phyloP scores from a whole-genome alignment of 495 filamentous ascomycete genomes.

The Penicillium steckii region DNA sequence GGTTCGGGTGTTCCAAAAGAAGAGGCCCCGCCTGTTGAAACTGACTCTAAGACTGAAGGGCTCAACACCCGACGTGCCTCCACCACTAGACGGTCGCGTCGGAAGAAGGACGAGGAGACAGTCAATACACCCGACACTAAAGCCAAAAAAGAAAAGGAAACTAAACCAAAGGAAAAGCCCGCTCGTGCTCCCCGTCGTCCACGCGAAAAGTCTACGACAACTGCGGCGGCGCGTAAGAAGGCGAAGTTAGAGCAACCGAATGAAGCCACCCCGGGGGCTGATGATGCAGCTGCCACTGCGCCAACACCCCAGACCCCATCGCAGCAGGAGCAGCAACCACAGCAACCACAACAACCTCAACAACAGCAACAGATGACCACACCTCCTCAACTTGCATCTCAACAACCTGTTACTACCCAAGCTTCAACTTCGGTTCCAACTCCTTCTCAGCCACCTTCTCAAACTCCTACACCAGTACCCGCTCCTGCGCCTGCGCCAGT shows the following conservation, averaged over 20 bases:
- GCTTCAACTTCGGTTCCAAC: background rate
- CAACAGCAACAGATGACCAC: background rate
- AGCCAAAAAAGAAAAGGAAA: conserved; percentile 31
- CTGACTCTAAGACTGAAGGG: conserved; percentile 13
- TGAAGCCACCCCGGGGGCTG: conserved; percentile 10
- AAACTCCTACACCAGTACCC: conserved; percentile 11
- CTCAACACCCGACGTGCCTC: conserved; percentile 31
- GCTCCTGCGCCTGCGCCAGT: conserved; percentile 1
- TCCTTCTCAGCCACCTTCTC: conserved; percentile 2
- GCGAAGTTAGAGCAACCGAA: conserved; percentile 42
- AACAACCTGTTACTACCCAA: background rate
- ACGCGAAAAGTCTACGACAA: conserved; percentile 38
- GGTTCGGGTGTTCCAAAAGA: conserved; percentile 10
- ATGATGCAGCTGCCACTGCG: conserved; percentile 1
- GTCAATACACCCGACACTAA: conserved; percentile 20
- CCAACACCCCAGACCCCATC: background rate
- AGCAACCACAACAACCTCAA: conserved; percentile 11
- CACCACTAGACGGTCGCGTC: conserved; percentile 43
- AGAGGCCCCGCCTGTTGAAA: conserved; percentile 15
- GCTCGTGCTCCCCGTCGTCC: conserved; percentile 39
- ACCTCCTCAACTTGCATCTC: background rate
- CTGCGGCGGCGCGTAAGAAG: conserved; percentile 43
- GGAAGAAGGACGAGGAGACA: conserved; percentile 43
- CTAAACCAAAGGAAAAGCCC: conserved; percentile 33
- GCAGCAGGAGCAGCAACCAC: conserved; percentile 9